Percentiles rank a stretch among this genome's conserved stretches.
Evolutionary conservation across 2,329 filamentous ascomycete genomes (phyloP).

Genomic region (Neofusicoccum laricinum): DNA sequence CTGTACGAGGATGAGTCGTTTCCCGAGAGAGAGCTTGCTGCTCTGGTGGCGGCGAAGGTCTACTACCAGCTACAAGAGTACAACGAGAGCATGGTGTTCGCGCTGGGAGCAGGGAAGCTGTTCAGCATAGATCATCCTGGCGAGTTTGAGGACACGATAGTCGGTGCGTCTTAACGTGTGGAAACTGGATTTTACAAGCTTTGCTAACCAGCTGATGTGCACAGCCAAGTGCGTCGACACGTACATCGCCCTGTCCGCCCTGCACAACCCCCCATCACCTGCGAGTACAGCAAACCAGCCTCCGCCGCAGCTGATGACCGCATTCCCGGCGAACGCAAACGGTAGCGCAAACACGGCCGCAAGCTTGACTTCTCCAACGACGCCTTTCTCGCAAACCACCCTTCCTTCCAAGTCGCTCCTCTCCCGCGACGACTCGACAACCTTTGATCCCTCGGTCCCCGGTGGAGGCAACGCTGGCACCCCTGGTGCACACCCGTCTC

Average conservation of each 20-base stretch:
- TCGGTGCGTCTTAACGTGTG: conserved; percentile 53
- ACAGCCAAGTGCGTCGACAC: conserved; percentile 91
- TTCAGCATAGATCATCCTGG: conserved; percentile 88
- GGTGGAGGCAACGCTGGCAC: conserved; percentile 56
- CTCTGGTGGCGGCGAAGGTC: conserved; percentile 92
- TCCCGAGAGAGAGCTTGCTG: conserved; percentile 88
- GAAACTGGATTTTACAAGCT: neutral
- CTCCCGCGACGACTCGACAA: conserved; percentile 71
- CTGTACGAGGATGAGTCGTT: conserved; percentile 97
- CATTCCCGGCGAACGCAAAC: conserved; percentile 66
- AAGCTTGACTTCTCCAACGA: conserved; percentile 78
- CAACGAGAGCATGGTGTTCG: conserved; percentile 98
- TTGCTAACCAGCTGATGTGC: neutral
- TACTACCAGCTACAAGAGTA: conserved; percentile 99
- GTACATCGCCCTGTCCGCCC: conserved; percentile 78
- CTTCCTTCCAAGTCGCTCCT: conserved; percentile 91
- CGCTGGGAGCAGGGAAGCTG: conserved; percentile 87
- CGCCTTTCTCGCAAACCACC: conserved; percentile 90
- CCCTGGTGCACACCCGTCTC: conserved; percentile 53
- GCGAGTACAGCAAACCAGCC: conserved; percentile 48
- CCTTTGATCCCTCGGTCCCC: conserved; percentile 55
- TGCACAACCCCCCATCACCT: conserved; percentile 53
- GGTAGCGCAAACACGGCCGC: conserved; percentile 66
- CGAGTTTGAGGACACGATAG: conserved; percentile 98
- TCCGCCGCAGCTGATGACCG: conserved; percentile 71